Conservation (phyloP, 1,284 basidiomycete genomes). For the Ceraceosorus bombacis region DNA sequence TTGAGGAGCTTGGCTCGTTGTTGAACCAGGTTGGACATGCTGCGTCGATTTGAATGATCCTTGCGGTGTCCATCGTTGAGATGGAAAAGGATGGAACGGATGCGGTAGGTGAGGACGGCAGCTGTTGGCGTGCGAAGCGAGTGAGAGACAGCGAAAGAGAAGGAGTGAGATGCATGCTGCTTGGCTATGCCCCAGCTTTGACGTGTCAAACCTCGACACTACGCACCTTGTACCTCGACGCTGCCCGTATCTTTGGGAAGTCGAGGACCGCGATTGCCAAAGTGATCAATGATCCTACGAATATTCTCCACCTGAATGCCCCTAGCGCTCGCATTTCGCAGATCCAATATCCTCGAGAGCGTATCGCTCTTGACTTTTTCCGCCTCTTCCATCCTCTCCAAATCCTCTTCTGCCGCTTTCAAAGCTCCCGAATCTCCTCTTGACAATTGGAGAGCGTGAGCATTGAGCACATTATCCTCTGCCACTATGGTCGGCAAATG, state of each 20-base stretch:
- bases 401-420: constrained; percentile 3
- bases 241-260: constrained; percentile 64
- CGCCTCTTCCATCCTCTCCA: constrained; percentile 13
- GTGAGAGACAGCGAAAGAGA: neutral
- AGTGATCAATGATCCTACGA: constrained; percentile 67
- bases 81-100: constrained; percentile 73
- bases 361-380: constrained; percentile 56
- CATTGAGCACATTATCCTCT: constrained; percentile 34
- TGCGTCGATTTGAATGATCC: constrained; percentile 70
- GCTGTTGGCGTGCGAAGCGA: constrained; percentile 52
- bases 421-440: constrained; percentile 1
- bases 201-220: neutral
- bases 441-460: constrained; percentile 10
- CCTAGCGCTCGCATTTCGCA: constrained; percentile 74
- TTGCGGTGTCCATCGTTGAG: constrained; percentile 58
- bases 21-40: constrained; percentile 68
- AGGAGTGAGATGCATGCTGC: neutral
- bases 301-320: constrained; percentile 81
- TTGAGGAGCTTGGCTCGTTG: constrained; percentile 72
- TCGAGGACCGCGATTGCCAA: constrained; percentile 54
- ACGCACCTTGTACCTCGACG: constrained; percentile 77
- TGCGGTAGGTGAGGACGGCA: constrained; percentile 75
- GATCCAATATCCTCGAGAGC: constrained; percentile 67
- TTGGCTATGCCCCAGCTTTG: neutral
- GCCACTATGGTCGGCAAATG: constrained; percentile 40